Evolutionary conservation across 129 eudicot species (phyloP).

Genomic region (Mikania micrantha): DNA sequence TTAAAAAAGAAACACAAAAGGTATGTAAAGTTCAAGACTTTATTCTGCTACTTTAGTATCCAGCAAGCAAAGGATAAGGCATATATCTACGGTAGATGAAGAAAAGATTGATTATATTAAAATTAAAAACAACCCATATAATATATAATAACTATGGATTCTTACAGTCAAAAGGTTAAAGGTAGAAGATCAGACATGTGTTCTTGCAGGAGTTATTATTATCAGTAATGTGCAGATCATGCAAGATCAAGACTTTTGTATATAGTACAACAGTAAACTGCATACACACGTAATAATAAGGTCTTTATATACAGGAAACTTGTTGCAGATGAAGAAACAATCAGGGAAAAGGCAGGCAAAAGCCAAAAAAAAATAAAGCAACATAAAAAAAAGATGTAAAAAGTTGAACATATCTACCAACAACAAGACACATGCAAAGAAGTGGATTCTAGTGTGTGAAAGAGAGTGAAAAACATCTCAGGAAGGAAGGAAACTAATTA

Average conservation of each 20-base stretch:
- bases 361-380: constrained; percentile 24
- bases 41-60: constrained; percentile 4
- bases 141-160: background rate
- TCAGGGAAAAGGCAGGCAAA: constrained; percentile 38
- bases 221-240: constrained; percentile 13
- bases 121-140: background rate
- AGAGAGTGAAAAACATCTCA: constrained; percentile 15
- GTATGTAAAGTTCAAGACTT: constrained; percentile 16
- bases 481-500: constrained; percentile 8
- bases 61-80: background rate
- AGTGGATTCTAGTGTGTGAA: constrained; percentile 4
- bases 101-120: too few species aligned
- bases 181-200: background rate
- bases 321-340: constrained; percentile 38
- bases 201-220: constrained; percentile 4
- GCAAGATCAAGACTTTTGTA: constrained; percentile 14
- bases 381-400: constrained; percentile 21
- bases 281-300: constrained; percentile 5
- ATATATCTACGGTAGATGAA: background rate
- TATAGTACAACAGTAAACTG: constrained; percentile 8
- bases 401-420: constrained; percentile 21
- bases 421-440: constrained; percentile 1
- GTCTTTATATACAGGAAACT: constrained; percentile 5
- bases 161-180: constrained; percentile 6
- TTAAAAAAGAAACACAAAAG: constrained; percentile 10